phyloP scores from a whole-genome alignment of 805 yeast genomes.

The Blastobotrys mokoenaii region DNA sequence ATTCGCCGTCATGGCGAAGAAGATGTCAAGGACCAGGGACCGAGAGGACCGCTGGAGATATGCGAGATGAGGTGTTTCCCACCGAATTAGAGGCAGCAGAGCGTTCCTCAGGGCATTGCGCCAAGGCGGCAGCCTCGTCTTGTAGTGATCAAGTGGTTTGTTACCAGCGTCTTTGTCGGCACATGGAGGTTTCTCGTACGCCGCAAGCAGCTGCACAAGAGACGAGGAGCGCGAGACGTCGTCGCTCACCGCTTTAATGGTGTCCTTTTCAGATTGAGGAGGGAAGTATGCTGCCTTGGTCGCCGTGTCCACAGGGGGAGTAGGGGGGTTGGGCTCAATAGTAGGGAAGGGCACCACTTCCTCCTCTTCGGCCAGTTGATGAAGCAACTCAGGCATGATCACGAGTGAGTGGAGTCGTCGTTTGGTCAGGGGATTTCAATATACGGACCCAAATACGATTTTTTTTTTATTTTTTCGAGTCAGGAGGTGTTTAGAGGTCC shows the following conservation, averaged over 20 bases:
- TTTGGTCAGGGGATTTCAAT: no score
- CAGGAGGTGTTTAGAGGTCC: no score
- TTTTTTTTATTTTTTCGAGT: no score
- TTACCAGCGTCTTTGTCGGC: constrained; percentile 62
- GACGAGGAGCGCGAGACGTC: constrained; percentile 12
- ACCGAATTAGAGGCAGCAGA: constrained; percentile 48
- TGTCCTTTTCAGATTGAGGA: not conserved
- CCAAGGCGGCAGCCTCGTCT: constrained; percentile 44
- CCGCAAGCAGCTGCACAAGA: constrained; percentile 14
- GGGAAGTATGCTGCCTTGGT: not conserved
- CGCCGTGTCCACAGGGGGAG: constrained; percentile 8
- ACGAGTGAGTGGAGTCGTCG: no score
- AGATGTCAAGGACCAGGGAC: constrained; percentile 49
- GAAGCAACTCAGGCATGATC: no score
- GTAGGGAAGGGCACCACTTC: constrained; percentile 15
- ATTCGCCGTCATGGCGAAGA: constrained; percentile 81
- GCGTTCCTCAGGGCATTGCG: constrained; percentile 37
- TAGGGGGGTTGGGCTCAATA: constrained; percentile 12
- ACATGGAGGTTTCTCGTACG: constrained; percentile 19
- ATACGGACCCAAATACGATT: no score
- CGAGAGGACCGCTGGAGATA: constrained; percentile 46
- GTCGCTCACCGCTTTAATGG: not conserved
- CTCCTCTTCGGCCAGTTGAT: constrained; percentile 6
- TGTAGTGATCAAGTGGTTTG: constrained; percentile 57
- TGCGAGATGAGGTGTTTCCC: constrained; percentile 56